These are phyloP conservation scores for Pinus tabuliformis DNA, from an alignment of 75 land plant species.

Conservation along the genomic window DNA sequence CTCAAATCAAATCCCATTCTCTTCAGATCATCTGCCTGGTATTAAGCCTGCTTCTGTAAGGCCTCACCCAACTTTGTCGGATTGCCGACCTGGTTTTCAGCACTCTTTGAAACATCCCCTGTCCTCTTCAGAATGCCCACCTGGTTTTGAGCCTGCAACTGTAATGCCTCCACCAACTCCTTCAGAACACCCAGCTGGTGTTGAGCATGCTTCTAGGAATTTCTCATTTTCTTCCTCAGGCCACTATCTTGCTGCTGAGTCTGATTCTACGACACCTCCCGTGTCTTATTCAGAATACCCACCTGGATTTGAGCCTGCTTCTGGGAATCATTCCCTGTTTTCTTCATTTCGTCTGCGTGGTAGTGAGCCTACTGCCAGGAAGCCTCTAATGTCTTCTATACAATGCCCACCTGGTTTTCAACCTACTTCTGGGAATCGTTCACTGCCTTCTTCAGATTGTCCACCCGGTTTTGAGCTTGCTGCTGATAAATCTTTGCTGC, in stretches of 20 bases:
- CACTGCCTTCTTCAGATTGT: neutral
- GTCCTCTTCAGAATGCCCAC: neutral
- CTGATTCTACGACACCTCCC: neutral
- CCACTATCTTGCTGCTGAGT: neutral
- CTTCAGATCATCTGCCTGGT: neutral
- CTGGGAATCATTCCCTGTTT: neutral
- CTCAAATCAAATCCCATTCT: neutral
- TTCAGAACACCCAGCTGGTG: neutral
- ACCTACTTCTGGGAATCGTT: neutral
- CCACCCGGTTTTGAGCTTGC: neutral
- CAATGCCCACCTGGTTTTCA: neutral
- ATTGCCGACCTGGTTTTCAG: constrained; percentile 5
- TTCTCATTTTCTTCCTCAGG: neutral
- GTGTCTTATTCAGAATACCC: neutral
- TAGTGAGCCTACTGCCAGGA: neutral
- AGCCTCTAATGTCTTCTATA: neutral
- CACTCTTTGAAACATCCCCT: neutral
- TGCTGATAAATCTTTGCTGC: neutral
- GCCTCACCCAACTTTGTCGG: neutral
- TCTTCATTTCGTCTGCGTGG: neutral
- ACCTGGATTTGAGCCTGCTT: neutral
- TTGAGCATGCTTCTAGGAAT: neutral
- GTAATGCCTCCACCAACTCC: neutral
- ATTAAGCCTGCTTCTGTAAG: neutral
- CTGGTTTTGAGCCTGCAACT: neutral